Percentiles rank a stretch among this genome's conserved stretches.
These are phyloP conservation scores for Suillus spraguei DNA, from an alignment of 768 basidiomycete genomes.

Conservation along the genomic window DNA sequence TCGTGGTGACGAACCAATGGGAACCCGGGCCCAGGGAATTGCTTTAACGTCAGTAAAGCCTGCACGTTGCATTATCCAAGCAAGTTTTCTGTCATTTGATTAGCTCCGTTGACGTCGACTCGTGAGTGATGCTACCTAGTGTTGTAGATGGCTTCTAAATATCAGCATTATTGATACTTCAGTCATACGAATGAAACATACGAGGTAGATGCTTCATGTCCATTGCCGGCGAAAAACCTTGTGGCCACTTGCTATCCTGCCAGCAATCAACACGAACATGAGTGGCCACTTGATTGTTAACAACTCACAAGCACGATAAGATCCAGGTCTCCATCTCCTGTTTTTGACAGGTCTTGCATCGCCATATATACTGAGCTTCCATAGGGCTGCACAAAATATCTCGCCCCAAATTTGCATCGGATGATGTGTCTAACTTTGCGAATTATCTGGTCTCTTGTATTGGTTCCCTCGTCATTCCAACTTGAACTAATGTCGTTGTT, in stretches of 20 bases:
- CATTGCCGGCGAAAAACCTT: slow-evolving; percentile 33
- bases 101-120: background rate
- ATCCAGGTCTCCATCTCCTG: slow-evolving; percentile 46
- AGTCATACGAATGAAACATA: slow-evolving; percentile 16
- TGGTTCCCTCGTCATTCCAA: background rate
- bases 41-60: slow-evolving; percentile 36
- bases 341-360: background rate
- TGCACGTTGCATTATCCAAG: slow-evolving; percentile 26
- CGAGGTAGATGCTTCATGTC: slow-evolving; percentile 31
- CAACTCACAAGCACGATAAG: slow-evolving; percentile 50
- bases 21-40: slow-evolving; percentile 42
- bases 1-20: slow-evolving; percentile 39
- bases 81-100: slow-evolving; percentile 32
- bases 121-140: slow-evolving; percentile 22
- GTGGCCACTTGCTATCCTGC: slow-evolving; percentile 35
- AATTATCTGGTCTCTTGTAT: background rate
- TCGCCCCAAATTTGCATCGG: slow-evolving; percentile 30
- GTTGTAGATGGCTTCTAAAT: slow-evolving; percentile 33
- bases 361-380: slow-evolving; percentile 53
- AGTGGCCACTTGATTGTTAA: background rate
- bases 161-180: slow-evolving; percentile 2
- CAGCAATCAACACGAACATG: slow-evolving; percentile 8
- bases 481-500: background rate
- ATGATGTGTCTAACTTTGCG: slow-evolving; percentile 19
- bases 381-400: slow-evolving; percentile 43